Evolutionary conservation across 2,329 filamentous ascomycete genomes (phyloP), one percentile per base, ranked within the genome.

Genomic region (Alternaria arborescens): DNA sequence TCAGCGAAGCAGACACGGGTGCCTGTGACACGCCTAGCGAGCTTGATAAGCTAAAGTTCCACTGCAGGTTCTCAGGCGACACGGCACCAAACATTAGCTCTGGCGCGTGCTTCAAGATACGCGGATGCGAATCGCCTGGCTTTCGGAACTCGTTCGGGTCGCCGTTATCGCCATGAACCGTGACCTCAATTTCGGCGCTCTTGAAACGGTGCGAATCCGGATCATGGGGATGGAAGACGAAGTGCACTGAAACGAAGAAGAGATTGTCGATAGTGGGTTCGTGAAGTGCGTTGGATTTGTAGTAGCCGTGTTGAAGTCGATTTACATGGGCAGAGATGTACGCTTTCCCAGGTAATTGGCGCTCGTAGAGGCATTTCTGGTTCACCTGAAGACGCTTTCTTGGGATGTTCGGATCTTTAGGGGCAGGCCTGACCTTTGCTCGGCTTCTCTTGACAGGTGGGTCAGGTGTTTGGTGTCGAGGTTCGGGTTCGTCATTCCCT

Each of bases 311-410:
- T 61, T 85, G 83, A 8, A 85, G 75, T 2, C 83, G 81, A 58
- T 83, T 81, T 10, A 83, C 80, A 60, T 85, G 81, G 0, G 82
- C 82, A 0, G 82, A 83, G 52, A 84, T 79, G 64, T 81, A 84
- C 8, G 82, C 80, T 38, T 82, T 76, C 4, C 83, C 82, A 0
- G 82, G 82, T 14, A 85, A 77, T 22, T 72, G 77, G 20, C 82
- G 79, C 66, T 85, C 83, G 55, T 84, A 85, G 41, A 85, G 79
- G 58, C 82, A 82, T 70, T 78, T 74, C 32, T 76, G 71, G 40
- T 71, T 69, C n/a, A 75, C 58, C 44, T 74, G 72, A 24, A 73
- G 60, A 51, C 72, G 65, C 50, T 69, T 69, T 24, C 62, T 61
- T 4, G 72, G 73, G 4, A 64, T 60, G 38, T 76, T 76, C 2